Base-by-base conservation (phyloP, 805 yeast genomes). In the Ogataea methanolica region DNA sequence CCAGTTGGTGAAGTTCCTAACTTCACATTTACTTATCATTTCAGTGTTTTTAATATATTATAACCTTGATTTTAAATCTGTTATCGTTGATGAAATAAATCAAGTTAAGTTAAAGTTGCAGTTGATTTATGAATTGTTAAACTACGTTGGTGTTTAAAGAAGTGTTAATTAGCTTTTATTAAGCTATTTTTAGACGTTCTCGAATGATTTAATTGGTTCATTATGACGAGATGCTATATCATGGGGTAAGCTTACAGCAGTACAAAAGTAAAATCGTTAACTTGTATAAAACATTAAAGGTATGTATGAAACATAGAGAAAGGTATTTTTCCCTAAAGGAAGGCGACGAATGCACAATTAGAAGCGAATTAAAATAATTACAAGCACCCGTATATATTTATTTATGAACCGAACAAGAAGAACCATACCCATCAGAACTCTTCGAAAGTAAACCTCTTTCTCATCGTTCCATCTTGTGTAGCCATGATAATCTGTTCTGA, bases 401-500 rank as follows among this genome's bases (percentile, higher is more conserved):
- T 11, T n/a, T 35, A n/a, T 40, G 34, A 41, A 31, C 22, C 14
- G 9, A 43, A 29, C 22, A 48, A 5, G 40, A 22, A 17, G 44
- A 35, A 40, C 29, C 37, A 33, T 22, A 23, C 16, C 22, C 11
- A 22, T 45, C 44, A 61, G 43, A 50, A 62, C 43, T 61, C 68
- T 37, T 61, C 62, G 41, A 51, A 54, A 1, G 59, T 54, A 33
- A 60, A 57, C 33, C 58, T 55, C 50, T 59, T 65, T 40, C 68
- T 50, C 15, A 62, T 45, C 12, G 65, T 57, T 16, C 70, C 70
- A 47, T 67, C 67, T 14, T 48, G 53, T 47, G 76, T 73, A 8
- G 78, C 80, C 55, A 76, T 69, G 17, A 79, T 69, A 36, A 76
- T 70, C 50, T 76, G 75, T 29, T 72, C 73, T 1, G 80, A 80